Evolutionary conservation across 2,329 filamentous ascomycete species (phyloP).

Genomic region (Rhinocladiella mackenziei): DNA sequence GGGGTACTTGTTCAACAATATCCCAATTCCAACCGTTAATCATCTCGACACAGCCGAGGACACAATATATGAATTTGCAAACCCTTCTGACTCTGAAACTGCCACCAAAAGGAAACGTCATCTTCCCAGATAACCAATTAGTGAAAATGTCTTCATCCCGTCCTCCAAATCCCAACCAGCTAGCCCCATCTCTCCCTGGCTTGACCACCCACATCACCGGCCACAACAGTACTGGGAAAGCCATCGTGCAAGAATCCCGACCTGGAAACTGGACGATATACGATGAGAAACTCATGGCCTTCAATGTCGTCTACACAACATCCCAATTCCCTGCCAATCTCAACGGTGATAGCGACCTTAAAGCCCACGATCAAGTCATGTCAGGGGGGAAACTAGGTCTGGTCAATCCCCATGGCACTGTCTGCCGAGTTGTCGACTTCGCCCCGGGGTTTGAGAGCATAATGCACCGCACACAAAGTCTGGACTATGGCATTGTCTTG

Average conservation of each 20-base stretch:
- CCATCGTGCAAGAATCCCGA: conserved; percentile 37
- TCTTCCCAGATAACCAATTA: not conserved
- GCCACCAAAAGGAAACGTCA: not conserved
- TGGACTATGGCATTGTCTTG: conserved; percentile 55
- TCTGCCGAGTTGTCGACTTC: conserved; percentile 39
- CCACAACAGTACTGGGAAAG: conserved; percentile 36
- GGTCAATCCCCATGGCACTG: conserved; percentile 32
- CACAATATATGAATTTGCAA: not conserved
- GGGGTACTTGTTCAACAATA: too few species aligned
- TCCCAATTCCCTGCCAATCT: conserved; percentile 37
- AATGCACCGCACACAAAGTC: conserved; percentile 53
- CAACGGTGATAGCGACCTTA: conserved; percentile 37
- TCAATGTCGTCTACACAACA: conserved; percentile 42
- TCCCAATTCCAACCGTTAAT: too few species aligned
- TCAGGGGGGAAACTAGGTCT: conserved; percentile 34
- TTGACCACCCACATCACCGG: conserved; percentile 35
- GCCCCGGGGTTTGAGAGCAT: conserved; percentile 41
- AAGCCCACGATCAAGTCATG: conserved; percentile 32
- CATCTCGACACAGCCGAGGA: too few species aligned
- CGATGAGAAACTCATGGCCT: conserved; percentile 35
- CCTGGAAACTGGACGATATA: conserved; percentile 32
- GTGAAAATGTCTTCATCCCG: conserved; percentile 27
- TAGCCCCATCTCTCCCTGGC: conserved; percentile 19
- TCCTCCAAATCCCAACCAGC: conserved; percentile 19
- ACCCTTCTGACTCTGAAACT: not conserved